Evolutionary conservation across 768 basidiomycete genomes (phyloP), one percentile per base, ranked within the genome.

Genomic region (Chalciporus pseudorubinellus): DNA sequence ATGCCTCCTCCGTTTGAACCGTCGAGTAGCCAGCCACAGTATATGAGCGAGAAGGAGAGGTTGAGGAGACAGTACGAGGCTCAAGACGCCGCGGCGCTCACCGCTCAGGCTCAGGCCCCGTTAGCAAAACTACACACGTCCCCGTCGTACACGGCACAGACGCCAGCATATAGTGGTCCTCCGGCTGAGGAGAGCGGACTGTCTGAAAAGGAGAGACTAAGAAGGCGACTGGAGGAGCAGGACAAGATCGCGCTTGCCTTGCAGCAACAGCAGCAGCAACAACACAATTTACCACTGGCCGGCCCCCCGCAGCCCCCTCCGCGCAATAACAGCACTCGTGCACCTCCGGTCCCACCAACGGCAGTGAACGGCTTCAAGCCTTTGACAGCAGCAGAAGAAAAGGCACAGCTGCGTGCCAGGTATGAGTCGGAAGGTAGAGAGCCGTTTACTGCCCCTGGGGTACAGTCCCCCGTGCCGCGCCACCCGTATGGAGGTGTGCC

Each of bases 311-410:
- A 64, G 13, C 55, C 69, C 44, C 69, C 69, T 11, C 59, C 63
- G 10, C 60, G 58, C 16, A 28, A 38, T 34, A 72, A 69, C 13
- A 53, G 64, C 1, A 22, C 54, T 14, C 69, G 71, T 3, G 65
- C 67, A 4, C 67, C 69, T 6, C 68, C 70, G 18, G 59, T 63
- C 2, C 55, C 64, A 14, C 63, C 70, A 5, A 59, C 70, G 9
- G 59, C 50, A 9, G 10, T 59, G 19, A 57, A 61, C 33, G 59
- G 66, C 7, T 55, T 55, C 21, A 65, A 58, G 18, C 69, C 72
- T 18, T 68, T 90, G 46, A 84, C 84, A 2, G 89, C 90, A 3
- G 83, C 81, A 0, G 89, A 92, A 59, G 90, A 92, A 69, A 92
- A 92, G 71, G 87, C 85, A 19, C 65, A 80, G 50, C 65, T 92